Evolutionary conservation across 2,329 filamentous ascomycete genomes (phyloP).

Genomic region (Fusarium sterilihyphosum): DNA sequence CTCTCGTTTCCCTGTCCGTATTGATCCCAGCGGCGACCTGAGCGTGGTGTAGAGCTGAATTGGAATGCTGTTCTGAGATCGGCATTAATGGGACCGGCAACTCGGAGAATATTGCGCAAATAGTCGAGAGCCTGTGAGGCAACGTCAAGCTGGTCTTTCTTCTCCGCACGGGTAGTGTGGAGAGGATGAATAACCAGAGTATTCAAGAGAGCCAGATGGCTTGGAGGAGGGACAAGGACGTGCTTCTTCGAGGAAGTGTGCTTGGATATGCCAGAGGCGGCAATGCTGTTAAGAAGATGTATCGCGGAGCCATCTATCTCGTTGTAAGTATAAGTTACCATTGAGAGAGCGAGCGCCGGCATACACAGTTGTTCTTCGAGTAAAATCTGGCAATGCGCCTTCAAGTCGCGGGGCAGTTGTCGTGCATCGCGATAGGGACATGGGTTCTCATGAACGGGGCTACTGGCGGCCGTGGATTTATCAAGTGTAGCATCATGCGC

Average conservation of each 20-base stretch:
- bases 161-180: constrained; percentile 77
- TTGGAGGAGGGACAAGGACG: constrained; percentile 73
- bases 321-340: neutral
- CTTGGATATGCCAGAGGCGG: constrained; percentile 61
- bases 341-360: constrained; percentile 30
- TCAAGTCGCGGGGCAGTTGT: constrained; percentile 70
- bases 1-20: constrained; percentile 55
- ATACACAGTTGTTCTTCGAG: constrained; percentile 79
- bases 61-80: constrained; percentile 76
- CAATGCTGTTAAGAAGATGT: constrained; percentile 70
- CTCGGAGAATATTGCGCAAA: constrained; percentile 71
- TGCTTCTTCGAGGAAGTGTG: constrained; percentile 48
- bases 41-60: constrained; percentile 59
- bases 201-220: constrained; percentile 79
- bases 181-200: constrained; percentile 85
- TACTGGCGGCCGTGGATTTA: constrained; percentile 51
- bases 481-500: constrained; percentile 43
- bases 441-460: constrained; percentile 44
- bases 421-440: constrained; percentile 63
- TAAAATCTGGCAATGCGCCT: constrained; percentile 74
- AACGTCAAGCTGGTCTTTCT: constrained; percentile 68
- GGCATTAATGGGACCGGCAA: constrained; percentile 76
- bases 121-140: constrained; percentile 75
- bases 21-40: constrained; percentile 48
- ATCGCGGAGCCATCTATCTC: constrained; percentile 58